Percentiles rank a stretch among this genome's conserved stretches.
Evolutionary conservation across 176 grass and related monocot genomes (phyloP).

Genomic region (Oryza brachyantha): DNA sequence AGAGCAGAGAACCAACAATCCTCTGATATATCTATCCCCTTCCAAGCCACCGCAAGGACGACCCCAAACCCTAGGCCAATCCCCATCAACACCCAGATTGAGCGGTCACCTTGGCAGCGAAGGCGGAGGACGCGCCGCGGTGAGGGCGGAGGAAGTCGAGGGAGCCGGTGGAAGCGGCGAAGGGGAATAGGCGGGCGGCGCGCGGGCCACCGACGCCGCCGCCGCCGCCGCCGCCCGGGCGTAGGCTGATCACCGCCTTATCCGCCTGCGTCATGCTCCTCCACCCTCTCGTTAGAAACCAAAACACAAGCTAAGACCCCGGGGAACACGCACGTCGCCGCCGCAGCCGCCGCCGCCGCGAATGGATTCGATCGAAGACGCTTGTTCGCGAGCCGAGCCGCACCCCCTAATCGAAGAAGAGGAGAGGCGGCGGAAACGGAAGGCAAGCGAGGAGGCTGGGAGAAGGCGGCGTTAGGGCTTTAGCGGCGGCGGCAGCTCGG

Average conservation of each 20-base stretch:
- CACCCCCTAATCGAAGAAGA: neutral
- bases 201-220: conserved; percentile 42
- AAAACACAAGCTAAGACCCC: neutral
- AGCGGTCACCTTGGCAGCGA: conserved; percentile 45
- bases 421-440: neutral
- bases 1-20: neutral
- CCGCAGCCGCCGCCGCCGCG: neutral
- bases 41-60: neutral
- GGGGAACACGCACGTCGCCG: neutral
- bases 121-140: conserved; percentile 6
- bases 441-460: neutral
- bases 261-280: conserved; percentile 58
- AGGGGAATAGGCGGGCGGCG: conserved; percentile 37
- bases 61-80: neutral
- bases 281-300: neutral
- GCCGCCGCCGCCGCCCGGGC: conserved; percentile 62
- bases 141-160: conserved; percentile 36
- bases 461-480: neutral
- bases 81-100: neutral
- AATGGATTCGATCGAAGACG: neutral
- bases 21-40: neutral
- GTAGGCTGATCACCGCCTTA: conserved; percentile 74
- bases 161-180: conserved; percentile 25
- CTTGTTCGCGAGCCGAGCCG: neutral
- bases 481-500: too few relatives aligned